phyloP scores from a whole-genome alignment of 306 rosid species.

The Dryas alaskensis region DNA sequence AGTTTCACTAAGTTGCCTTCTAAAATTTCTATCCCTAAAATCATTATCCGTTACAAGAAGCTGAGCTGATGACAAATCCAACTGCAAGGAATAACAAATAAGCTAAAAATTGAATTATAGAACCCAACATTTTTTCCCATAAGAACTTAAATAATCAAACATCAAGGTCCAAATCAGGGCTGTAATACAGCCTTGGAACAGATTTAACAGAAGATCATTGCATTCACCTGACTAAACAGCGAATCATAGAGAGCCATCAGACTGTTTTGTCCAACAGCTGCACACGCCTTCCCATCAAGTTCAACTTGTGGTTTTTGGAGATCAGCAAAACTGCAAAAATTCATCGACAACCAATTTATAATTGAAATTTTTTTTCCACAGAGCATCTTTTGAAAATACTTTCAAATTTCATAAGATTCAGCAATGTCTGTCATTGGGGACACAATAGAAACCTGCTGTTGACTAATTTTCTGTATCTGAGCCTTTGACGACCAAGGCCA shows the following conservation, averaged over 20 bases:
- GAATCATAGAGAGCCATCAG: conserved; percentile 93
- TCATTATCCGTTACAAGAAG: conserved; percentile 94
- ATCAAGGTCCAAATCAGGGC: not conserved
- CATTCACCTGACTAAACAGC: conserved; percentile 80
- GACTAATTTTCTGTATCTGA: conserved; percentile 67
- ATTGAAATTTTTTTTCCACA: not conserved
- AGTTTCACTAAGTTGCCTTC: conserved; percentile 80
- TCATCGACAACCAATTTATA: conserved; percentile 12
- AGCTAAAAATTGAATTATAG: conserved; percentile 12
- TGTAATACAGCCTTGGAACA: conserved; percentile 3
- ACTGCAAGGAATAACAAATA: conserved; percentile 48
- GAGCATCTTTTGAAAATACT: not conserved
- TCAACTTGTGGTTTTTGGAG: conserved; percentile 95
- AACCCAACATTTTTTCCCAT: not conserved
- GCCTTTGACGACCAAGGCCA: conserved; percentile 98
- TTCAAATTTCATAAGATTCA: conserved; percentile 1
- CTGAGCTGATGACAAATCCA: conserved; percentile 91
- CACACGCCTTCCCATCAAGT: conserved; percentile 97
- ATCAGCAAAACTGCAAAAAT: conserved; percentile 76
- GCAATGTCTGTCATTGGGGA: not conserved
- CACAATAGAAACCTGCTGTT: conserved; percentile 69
- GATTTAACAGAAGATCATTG: conserved; percentile 4
- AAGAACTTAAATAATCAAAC: not conserved
- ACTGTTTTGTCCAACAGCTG: conserved; percentile 93
- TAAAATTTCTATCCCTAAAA: conserved; percentile 87